Conservation (phyloP, 129 eudicot species). For the Chrysanthemum lavandulifolium region DNA sequence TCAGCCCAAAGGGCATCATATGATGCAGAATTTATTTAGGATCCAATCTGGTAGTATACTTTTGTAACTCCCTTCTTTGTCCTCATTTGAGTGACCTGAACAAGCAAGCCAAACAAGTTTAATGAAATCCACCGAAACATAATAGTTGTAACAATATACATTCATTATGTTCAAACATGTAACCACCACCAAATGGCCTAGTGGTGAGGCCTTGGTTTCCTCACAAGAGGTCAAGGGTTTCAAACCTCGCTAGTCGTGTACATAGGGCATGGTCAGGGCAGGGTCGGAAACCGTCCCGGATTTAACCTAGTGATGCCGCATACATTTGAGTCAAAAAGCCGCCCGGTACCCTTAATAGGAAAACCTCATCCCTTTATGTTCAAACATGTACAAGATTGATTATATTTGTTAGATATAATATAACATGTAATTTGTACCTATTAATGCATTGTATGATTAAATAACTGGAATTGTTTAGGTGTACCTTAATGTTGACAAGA, state of each 20-base stretch:
- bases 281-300: too few relatives aligned
- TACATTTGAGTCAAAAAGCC: too few relatives aligned
- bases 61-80: slow-evolving; percentile 78
- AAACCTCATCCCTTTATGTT: not conserved
- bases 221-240: too few relatives aligned
- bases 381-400: not conserved
- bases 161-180: not conserved
- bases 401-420: not conserved
- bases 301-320: too few relatives aligned
- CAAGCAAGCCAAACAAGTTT: slow-evolving; percentile 11
- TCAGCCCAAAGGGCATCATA: too few relatives aligned
- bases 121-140: not conserved
- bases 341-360: too few relatives aligned
- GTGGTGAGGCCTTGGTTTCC: too few relatives aligned
- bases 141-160: not conserved
- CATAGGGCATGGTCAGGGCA: too few relatives aligned
- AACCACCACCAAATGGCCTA: too few relatives aligned
- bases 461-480: not conserved
- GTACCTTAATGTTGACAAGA: slow-evolving; percentile 64
- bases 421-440: not conserved
- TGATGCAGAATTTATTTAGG: too few relatives aligned
- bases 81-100: slow-evolving; percentile 76
- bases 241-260: too few relatives aligned
- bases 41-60: slow-evolving; percentile 52
- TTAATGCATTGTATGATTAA: too few relatives aligned